Evolutionary conservation across 2,329 filamentous ascomycete species (phyloP), one percentile per base, ranked within the genome.

Genomic region (Colletotrichum cuscutae): DNA sequence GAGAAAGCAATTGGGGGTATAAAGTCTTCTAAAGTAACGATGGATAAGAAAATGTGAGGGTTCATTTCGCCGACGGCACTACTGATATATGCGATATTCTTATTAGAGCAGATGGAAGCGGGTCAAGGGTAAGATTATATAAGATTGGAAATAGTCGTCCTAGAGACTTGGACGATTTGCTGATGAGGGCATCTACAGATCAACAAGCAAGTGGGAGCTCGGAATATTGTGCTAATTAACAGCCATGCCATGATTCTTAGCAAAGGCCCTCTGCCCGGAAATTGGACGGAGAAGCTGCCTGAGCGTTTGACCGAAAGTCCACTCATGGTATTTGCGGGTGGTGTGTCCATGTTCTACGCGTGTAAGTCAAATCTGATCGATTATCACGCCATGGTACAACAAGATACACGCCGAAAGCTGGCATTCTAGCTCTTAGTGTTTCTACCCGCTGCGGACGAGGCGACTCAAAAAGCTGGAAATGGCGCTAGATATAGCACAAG

Each of bases 51-150:
- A 46, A 12, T 7, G 66, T 63, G 24, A 62, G 19, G 11, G 66
- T 68, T 5, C 32, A 58, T 13, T 52, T 68, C 15, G 24, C 26
- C 6, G 52, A 68, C n/a, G 59, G 52, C 22, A 12, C 58, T 5
- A 22, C n/a, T 8, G 58, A 63, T 11, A 19, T 11, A 2, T 57
- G 66, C 12, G 59, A 68, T 15, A 22, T 68, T 3, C 13, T 63
- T 12, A 7, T 68, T 4, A 59, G 66, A 5, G 59, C 66, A 5
- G 66, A 63, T 12, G 66, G 66, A 9, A 68, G 66, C 35, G 52
- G 60, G 3, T 68, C 59, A 4, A 63, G 35, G 26, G 66, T 68
- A 11, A 61, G 13, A 46, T 24, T 8, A 13, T 3, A n/a, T 11
- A n/a, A 49, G 19, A 19, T 9, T 19, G 19, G 15, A 49, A 3